Conservation (phyloP, 1,284 basidiomycete genomes). For the Leucoagaricus sp. region DNA sequence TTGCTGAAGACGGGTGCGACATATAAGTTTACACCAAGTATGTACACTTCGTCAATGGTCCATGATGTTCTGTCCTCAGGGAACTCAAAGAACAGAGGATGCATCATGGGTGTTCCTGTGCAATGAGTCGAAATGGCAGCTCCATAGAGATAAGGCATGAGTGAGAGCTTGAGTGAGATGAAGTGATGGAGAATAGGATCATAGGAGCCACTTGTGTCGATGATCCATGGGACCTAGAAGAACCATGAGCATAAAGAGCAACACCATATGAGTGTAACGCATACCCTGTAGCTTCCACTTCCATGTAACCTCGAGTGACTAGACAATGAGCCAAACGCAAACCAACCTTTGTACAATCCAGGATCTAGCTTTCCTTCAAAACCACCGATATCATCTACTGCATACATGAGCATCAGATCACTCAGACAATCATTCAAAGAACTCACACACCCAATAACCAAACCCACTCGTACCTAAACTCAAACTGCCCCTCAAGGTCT, state of each 20-base stretch:
- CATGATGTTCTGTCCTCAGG: conserved; percentile 51
- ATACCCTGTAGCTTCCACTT: conserved; percentile 58
- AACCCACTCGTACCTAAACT: conserved; percentile 57
- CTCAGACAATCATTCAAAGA: too few species aligned
- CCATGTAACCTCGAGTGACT: conserved; percentile 61
- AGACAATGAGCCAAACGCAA: conserved; percentile 54
- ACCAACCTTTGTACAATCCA: conserved; percentile 59
- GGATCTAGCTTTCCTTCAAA: conserved; percentile 53
- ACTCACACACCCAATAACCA: conserved; percentile 48
- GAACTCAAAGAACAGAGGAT: conserved; percentile 62
- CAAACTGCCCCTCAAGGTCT: conserved; percentile 57
- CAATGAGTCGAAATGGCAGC: conserved; percentile 50
- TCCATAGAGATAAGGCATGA: conserved; percentile 62
- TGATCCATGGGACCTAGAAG: conserved; percentile 32
- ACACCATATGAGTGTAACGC: conserved; percentile 21
- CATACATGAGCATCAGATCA: background rate
- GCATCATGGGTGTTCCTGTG: conserved; percentile 55
- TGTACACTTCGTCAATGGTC: conserved; percentile 54
- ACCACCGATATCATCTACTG: conserved; percentile 52
- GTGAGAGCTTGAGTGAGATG: conserved; percentile 53
- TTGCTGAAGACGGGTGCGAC: conserved; percentile 58
- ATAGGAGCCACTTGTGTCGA: conserved; percentile 52
- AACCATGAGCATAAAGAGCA: background rate
- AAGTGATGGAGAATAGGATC: conserved; percentile 52
- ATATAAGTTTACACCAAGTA: conserved; percentile 57